Evolutionary conservation across 2,329 filamentous ascomycete genomes (phyloP).

Genomic region (Septoria petroselini): DNA sequence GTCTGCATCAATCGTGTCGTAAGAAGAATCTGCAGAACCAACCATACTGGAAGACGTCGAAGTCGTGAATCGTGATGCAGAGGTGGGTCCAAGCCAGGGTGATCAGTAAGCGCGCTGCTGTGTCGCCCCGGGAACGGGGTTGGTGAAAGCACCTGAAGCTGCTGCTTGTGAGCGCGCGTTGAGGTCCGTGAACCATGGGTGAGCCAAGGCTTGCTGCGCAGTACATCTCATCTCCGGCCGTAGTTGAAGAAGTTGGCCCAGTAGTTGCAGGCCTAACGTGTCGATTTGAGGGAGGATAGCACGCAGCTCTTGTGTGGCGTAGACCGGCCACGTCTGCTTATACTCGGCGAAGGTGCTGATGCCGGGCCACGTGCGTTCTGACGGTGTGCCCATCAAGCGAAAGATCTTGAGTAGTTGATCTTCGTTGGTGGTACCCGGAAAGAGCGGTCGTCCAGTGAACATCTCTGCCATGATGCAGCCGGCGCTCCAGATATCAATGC

Average conservation of each 20-base stretch:
- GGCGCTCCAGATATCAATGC: conserved; percentile 98
- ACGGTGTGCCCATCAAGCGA: conserved; percentile 96
- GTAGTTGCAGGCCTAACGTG: conserved; percentile 76
- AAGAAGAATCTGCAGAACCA: no score
- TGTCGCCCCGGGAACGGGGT: conserved; percentile 22
- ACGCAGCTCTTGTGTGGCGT: conserved; percentile 84
- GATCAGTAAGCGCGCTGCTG: conserved; percentile 30
- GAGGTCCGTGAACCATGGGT: conserved; percentile 87
- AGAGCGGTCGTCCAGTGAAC: conserved; percentile 92
- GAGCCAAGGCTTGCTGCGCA: conserved; percentile 78
- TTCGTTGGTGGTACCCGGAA: conserved; percentile 96
- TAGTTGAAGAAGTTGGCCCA: conserved; percentile 87
- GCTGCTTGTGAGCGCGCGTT: conserved; percentile 38
- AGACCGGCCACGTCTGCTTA: conserved; percentile 91
- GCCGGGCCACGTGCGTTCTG: conserved; percentile 90
- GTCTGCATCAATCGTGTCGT: no score
- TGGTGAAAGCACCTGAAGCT: conserved; percentile 25
- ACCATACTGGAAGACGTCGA: not conserved
- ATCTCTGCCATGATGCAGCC: conserved; percentile 99
- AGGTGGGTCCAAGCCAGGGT: not conserved
- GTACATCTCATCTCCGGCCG: conserved; percentile 88
- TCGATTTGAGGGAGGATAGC: conserved; percentile 90
- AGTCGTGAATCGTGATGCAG: not conserved
- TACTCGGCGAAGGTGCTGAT: conserved; percentile 97
- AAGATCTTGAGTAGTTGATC: conserved; percentile 97